Evolutionary conservation across 2,329 filamentous ascomycete species (phyloP).

Genomic region (Apiospora phragmitis): DNA sequence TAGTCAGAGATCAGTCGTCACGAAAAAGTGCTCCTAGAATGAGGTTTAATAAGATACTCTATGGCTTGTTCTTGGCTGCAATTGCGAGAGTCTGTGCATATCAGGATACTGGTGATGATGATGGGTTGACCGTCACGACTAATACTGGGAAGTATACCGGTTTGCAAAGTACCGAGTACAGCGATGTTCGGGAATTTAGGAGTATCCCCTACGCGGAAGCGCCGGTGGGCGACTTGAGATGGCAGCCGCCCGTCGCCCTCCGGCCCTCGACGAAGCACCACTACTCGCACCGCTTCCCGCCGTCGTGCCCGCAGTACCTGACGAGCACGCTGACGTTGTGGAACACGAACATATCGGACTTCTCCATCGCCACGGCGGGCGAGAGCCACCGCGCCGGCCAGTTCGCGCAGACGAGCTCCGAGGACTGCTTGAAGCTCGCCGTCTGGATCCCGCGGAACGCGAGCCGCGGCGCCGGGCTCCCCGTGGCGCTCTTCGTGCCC

Average conservation of each 20-base stretch:
- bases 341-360: conserved; percentile 28
- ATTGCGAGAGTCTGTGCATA: too few relatives aligned
- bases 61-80: background rate
- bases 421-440: conserved; percentile 17
- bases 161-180: conserved; percentile 30
- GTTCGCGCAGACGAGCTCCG: conserved; percentile 17
- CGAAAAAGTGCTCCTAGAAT: background rate
- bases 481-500: conserved; percentile 17
- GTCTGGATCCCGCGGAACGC: conserved; percentile 15
- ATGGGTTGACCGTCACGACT: conserved; percentile 30
- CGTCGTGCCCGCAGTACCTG: conserved; percentile 37
- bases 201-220: conserved; percentile 38
- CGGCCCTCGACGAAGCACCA: conserved; percentile 10
- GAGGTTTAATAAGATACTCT: background rate
- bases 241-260: conserved; percentile 1
- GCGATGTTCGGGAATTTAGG: conserved; percentile 37
- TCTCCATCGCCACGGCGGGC: conserved; percentile 31
- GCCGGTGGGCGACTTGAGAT: background rate
- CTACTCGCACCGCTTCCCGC: conserved; percentile 14
- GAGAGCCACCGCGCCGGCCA: conserved; percentile 27
- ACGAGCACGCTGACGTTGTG: conserved; percentile 28
- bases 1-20: background rate
- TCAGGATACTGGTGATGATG: background rate
- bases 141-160: conserved; percentile 35
- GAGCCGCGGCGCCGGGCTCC: conserved; percentile 10